These are phyloP conservation scores for Sanghuangporus weigelae DNA, from an alignment of 1,284 basidiomycete species.

Conservation along the genomic window DNA sequence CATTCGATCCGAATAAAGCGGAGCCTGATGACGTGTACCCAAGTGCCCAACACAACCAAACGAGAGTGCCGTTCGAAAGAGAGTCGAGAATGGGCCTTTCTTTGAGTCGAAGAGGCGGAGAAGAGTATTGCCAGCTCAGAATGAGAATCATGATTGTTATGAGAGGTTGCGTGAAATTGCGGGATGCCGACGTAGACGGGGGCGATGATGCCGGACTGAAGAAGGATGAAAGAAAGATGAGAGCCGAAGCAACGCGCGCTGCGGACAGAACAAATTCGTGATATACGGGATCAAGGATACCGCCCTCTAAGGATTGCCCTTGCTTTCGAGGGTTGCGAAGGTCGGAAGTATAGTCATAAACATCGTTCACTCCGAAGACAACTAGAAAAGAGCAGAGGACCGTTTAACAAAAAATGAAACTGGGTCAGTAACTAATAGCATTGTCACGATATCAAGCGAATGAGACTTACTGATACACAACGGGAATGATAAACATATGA, in stretches of 20 bases:
- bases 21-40: conserved; percentile 18
- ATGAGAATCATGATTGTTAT: conserved; percentile 19
- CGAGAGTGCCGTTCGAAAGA: conserved; percentile 23
- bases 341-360: conserved; percentile 24
- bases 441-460: no score
- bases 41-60: conserved; percentile 22
- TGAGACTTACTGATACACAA: conserved; percentile 16
- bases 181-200: conserved; percentile 5
- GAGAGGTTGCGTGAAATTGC: background rate
- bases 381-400: conserved; percentile 15
- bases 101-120: conserved; percentile 23
- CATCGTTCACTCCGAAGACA: conserved; percentile 25
- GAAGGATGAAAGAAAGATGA: conserved; percentile 18
- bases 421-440: no score
- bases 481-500: conserved; percentile 22
- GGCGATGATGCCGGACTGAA: background rate
- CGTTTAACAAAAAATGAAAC: conserved; percentile 6
- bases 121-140: conserved; percentile 25
- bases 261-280: conserved; percentile 20
- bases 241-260: conserved; percentile 20
- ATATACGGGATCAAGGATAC: conserved; percentile 21
- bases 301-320: conserved; percentile 21
- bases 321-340: conserved; percentile 23
- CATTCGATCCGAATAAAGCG: background rate
- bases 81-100: conserved; percentile 24